Percentiles rank a stretch among this genome's conserved stretches.
phyloP scores from a whole-genome alignment of 2,329 filamentous ascomycete genomes.

The Didymosphaeria variabile region DNA sequence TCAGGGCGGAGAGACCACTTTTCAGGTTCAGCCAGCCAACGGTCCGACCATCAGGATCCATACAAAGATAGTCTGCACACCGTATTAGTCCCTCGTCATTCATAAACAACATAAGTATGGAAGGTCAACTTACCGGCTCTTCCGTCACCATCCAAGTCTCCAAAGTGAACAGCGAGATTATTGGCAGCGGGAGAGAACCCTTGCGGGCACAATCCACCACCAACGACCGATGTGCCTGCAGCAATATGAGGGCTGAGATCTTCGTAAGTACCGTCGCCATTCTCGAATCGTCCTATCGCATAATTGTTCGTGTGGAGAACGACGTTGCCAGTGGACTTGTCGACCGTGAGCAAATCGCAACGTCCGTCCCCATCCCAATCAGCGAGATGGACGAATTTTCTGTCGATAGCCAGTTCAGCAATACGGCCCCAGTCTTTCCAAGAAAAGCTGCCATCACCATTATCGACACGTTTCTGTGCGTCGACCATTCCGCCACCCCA shows the following conservation, averaged over 20 bases:
- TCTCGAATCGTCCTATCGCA: too few relatives aligned
- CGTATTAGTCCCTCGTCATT: too few relatives aligned
- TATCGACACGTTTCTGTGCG: slow-evolving; percentile 20
- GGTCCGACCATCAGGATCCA: slow-evolving; percentile 14
- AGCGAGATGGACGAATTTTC: slow-evolving; percentile 42
- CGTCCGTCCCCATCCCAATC: slow-evolving; percentile 35
- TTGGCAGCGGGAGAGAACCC: background rate
- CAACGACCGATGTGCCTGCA: too few relatives aligned
- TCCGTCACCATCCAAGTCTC: slow-evolving; percentile 44
- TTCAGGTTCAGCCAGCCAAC: slow-evolving; percentile 18
- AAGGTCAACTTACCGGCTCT: slow-evolving; percentile 12
- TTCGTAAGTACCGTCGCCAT: too few relatives aligned
- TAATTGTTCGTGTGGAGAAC: too few relatives aligned
- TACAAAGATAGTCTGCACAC: slow-evolving; percentile 27
- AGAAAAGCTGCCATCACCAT: too few relatives aligned
- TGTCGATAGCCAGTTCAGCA: slow-evolving; percentile 25
- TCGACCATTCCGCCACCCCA: slow-evolving; percentile 15
- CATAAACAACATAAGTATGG: too few relatives aligned
- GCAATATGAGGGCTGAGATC: too few relatives aligned
- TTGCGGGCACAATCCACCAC: background rate
- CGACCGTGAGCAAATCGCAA: background rate
- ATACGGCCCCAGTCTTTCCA: slow-evolving; percentile 19
- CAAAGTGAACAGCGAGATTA: background rate
- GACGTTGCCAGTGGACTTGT: background rate
- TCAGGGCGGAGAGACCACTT: slow-evolving; percentile 39